Percentiles rank a stretch among this genome's conserved stretches.
phyloP scores from a whole-genome alignment of 2,329 filamentous ascomycete genomes.

The Fusarium incarnatum region DNA sequence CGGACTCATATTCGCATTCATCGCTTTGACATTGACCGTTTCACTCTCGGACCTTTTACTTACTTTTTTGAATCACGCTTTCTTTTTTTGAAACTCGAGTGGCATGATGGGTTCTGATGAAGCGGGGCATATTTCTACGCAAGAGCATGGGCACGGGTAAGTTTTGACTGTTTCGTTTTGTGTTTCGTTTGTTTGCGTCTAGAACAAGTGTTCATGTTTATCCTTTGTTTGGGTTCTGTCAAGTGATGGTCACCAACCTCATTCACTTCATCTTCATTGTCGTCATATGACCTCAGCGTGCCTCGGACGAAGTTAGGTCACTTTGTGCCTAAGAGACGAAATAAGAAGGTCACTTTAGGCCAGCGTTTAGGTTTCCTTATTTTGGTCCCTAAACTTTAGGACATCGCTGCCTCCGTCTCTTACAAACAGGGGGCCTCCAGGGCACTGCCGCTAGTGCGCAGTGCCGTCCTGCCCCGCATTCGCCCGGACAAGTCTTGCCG shows the following conservation, averaged over 20 bases:
- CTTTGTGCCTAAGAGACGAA: background rate
- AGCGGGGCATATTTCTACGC: slow-evolving; percentile 35
- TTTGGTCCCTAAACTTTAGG: background rate
- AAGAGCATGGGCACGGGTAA: slow-evolving; percentile 29
- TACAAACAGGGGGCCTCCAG: slow-evolving; percentile 28
- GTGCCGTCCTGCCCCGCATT: slow-evolving; percentile 31
- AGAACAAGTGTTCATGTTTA: slow-evolving; percentile 15
- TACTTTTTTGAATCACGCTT: background rate
- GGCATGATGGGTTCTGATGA: slow-evolving; percentile 43
- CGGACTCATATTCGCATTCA: background rate
- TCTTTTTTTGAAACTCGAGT: slow-evolving; percentile 36
- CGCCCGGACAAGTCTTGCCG: background rate
- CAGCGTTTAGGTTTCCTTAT: background rate
- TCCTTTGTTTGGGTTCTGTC: background rate
- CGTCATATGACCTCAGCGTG: slow-evolving; percentile 27
- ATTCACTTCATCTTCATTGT: background rate
- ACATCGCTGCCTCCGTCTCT: background rate
- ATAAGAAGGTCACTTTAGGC: background rate
- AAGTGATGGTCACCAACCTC: background rate
- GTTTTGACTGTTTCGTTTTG: slow-evolving; percentile 31
- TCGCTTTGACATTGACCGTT: slow-evolving; percentile 5
- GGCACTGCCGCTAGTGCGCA: slow-evolving; percentile 27
- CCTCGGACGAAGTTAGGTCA: too few species aligned
- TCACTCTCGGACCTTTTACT: slow-evolving; percentile 7
- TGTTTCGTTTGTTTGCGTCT: slow-evolving; percentile 3